Conservation (phyloP, 208 protist genomes). For the Jaenimonas drosophilae region DNA sequence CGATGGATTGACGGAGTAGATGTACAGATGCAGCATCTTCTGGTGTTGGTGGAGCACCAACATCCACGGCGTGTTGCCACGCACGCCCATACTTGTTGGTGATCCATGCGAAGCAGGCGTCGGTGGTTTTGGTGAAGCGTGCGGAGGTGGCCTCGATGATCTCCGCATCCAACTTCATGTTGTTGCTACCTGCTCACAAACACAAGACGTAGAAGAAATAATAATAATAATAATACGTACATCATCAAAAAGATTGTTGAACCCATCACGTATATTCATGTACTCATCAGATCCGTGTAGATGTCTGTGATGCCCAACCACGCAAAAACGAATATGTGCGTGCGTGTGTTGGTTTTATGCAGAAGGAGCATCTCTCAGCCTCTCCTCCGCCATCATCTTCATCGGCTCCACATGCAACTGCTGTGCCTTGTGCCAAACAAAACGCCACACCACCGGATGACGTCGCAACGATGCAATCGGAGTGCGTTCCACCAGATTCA, state of each 20-base stretch:
- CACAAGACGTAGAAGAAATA: too few species aligned
- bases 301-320: too few species aligned
- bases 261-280: background rate
- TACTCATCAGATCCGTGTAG: background rate
- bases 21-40: conserved; percentile 6
- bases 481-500: conserved; percentile 23
- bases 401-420: conserved; percentile 17
- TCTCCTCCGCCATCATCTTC: conserved; percentile 3
- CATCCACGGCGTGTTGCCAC: too few species aligned
- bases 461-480: conserved; percentile 26
- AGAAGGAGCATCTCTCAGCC: background rate
- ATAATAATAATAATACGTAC: background rate
- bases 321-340: too few species aligned
- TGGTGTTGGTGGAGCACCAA: background rate
- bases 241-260: conserved; percentile 2
- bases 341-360: background rate
- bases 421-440: conserved; percentile 46
- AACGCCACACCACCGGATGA: conserved; percentile 35
- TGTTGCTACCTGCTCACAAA: too few species aligned
- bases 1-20: conserved; percentile 1
- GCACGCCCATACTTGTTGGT: conserved; percentile 10
- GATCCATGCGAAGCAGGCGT: conserved; percentile 46
- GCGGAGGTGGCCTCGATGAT: too few species aligned
- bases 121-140: conserved; percentile 8
- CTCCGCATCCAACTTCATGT: too few species aligned